Percentiles rank a stretch among this genome's conserved stretches.
These are phyloP conservation scores for Rubia yunnanensis DNA, from an alignment of 257 asterid species.

Conservation along the genomic window DNA sequence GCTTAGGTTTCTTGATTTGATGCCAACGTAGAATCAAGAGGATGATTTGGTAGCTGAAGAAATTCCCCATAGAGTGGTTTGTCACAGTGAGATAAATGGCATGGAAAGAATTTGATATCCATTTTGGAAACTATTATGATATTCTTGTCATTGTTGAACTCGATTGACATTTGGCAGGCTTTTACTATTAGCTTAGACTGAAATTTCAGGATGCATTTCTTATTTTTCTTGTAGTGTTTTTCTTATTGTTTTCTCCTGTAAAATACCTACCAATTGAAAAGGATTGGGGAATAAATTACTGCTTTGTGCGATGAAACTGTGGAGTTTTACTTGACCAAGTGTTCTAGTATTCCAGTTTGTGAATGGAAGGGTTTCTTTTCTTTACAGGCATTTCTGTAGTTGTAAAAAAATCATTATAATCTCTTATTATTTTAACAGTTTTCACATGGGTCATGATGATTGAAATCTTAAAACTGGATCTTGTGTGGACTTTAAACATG, in stretches of 20 bases:
- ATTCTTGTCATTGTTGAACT: not conserved
- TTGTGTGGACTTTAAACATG: not conserved
- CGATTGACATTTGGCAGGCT: not conserved
- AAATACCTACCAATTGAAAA: not conserved
- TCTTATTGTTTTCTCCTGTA: not conserved
- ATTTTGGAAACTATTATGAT: not conserved
- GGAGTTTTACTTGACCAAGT: not conserved
- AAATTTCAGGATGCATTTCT: not conserved
- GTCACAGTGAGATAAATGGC: not conserved
- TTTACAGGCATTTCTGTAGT: not conserved
- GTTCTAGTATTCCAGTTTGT: not conserved
- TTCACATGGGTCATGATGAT: not conserved
- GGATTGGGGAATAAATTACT: not conserved
- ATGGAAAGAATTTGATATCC: not conserved
- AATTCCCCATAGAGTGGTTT: not conserved
- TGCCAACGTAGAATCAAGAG: not conserved
- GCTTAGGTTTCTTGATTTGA: not conserved
- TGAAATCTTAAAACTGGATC: conserved; percentile 2
- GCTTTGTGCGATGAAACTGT: not conserved
- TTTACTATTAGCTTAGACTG: not conserved
- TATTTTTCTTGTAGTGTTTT: not conserved
- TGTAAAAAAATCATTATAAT: not conserved
- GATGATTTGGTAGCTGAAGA: not conserved
- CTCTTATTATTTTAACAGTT: not conserved
- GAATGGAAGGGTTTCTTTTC: not conserved